Percentiles rank a stretch among this genome's conserved stretches.
Conservation (phyloP, 352 stramenopile genomes). For the Globisporangium megalacanthum region DNA sequence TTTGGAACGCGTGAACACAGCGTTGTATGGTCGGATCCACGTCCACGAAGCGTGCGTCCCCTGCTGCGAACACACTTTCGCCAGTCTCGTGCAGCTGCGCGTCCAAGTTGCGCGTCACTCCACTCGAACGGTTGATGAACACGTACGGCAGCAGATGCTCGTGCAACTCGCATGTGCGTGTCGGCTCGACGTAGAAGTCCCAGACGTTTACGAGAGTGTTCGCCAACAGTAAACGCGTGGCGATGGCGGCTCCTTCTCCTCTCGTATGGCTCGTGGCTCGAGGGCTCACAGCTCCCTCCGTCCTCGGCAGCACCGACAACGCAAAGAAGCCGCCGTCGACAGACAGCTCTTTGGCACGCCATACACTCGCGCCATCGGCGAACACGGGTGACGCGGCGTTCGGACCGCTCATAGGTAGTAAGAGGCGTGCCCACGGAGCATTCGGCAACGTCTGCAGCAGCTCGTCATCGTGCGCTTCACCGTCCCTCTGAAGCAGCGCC, state of each 20-base stretch:
- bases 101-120: conserved; percentile 25
- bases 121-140: conserved; percentile 34
- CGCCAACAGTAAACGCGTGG: conserved; percentile 25
- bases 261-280: not conserved
- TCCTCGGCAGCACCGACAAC: conserved; percentile 8
- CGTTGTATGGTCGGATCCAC: conserved; percentile 11
- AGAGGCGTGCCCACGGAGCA: conserved; percentile 20
- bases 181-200: conserved; percentile 28
- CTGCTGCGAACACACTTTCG: conserved; percentile 18
- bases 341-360: not conserved
- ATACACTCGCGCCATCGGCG: not conserved
- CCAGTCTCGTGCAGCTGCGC: conserved; percentile 19
- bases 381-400: conserved; percentile 1
- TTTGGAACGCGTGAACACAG: conserved; percentile 33
- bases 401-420: conserved; percentile 17
- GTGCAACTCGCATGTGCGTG: conserved; percentile 26
- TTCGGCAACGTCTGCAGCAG: conserved; percentile 13
- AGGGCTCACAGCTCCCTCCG: not conserved
- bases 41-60: conserved; percentile 30
- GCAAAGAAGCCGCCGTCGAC: conserved; percentile 2
- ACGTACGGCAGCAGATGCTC: conserved; percentile 34
- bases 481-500: conserved; percentile 20
- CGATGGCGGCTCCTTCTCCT: conserved; percentile 8
- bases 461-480: conserved; percentile 12
- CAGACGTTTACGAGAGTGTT: conserved; percentile 32